phyloP scores from a whole-genome alignment of 2,329 filamentous ascomycete species.

The Botryotinia calthae region DNA sequence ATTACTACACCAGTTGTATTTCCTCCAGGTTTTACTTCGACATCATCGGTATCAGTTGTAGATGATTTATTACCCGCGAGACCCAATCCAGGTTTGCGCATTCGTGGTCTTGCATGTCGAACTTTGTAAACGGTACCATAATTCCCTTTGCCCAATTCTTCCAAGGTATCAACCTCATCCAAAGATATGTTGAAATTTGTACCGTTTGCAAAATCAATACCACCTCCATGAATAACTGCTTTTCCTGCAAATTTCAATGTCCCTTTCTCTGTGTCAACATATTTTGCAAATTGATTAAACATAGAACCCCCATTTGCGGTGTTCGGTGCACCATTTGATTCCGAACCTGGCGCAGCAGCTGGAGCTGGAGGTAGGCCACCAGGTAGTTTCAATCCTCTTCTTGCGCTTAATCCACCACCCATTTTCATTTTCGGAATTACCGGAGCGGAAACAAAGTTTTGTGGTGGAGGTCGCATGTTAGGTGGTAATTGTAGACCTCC shows the following conservation, averaged over 20 bases:
- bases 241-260: constrained; percentile 85
- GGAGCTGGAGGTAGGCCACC: constrained; percentile 34
- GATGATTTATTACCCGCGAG: constrained; percentile 46
- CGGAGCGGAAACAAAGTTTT: constrained; percentile 51
- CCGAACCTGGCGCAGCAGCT: constrained; percentile 24
- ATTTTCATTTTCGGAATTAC: constrained; percentile 43
- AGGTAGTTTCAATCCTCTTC: constrained; percentile 63
- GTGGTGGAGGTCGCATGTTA: constrained; percentile 47
- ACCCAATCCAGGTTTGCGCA: constrained; percentile 58
- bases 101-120: constrained; percentile 68
- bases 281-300: constrained; percentile 72
- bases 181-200: constrained; percentile 90
- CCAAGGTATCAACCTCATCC: constrained; percentile 89
- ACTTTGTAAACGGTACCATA: constrained; percentile 99
- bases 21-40: constrained; percentile 36
- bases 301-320: constrained; percentile 41
- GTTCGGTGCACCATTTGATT: constrained; percentile 26
- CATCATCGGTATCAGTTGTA: constrained; percentile 40
- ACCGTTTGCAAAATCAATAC: constrained; percentile 89
- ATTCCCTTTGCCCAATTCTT: constrained; percentile 95
- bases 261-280: constrained; percentile 87
- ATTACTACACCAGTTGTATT: constrained; percentile 70
- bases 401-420: constrained; percentile 62
- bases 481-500: constrained; percentile 44
- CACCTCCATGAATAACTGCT: constrained; percentile 81